Conservation (phyloP, 306 rosid species). For the Gillenia trifoliata region DNA sequence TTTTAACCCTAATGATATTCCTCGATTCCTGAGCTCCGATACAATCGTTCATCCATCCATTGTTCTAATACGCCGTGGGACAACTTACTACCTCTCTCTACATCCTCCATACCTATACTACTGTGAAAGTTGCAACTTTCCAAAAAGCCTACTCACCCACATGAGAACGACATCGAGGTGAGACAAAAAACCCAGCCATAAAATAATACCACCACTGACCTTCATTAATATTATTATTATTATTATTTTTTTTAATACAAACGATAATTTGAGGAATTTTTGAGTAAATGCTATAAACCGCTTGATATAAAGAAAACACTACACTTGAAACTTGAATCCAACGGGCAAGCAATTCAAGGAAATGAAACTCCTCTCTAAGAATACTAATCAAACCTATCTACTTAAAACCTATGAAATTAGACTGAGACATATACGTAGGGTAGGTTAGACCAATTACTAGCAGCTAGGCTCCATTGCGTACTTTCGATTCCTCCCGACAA, state of each 20-base stretch:
- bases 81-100: neutral
- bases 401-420: neutral
- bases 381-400: neutral
- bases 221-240: neutral
- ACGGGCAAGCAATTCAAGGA: neutral
- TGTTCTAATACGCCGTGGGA: neutral
- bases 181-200: conserved; percentile 38
- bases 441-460: neutral
- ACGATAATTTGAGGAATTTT: too few relatives aligned
- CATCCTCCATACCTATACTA: neutral
- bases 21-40: conserved; percentile 32
- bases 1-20: neutral
- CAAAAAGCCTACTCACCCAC: neutral
- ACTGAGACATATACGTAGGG: neutral
- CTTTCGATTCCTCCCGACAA: neutral
- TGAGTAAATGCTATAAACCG: too few relatives aligned
- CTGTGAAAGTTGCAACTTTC: neutral
- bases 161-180: conserved; percentile 6
- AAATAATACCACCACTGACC: neutral
- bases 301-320: too few relatives aligned
- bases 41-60: conserved; percentile 17
- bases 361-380: neutral
- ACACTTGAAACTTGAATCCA: too few relatives aligned
- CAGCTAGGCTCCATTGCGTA: neutral
- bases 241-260: too few relatives aligned